A percentile compares a stretch with the other conserved stretches of the same genome.
Evolutionary conservation across 202 grass and related monocot species (phyloP).

Genomic region (Zizania palustris): DNA sequence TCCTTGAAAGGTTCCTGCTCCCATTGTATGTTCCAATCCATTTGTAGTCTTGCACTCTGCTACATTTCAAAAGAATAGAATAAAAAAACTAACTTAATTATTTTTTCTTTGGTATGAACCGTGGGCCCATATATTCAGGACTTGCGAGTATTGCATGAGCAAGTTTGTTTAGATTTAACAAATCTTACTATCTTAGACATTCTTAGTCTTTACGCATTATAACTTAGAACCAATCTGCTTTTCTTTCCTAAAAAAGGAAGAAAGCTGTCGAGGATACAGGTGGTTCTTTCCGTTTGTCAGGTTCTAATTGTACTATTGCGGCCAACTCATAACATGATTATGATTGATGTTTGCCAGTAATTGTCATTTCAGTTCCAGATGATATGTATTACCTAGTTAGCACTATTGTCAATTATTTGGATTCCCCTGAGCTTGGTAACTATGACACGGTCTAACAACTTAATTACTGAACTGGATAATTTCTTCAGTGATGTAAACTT

Average conservation of each 20-base stretch:
- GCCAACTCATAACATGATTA: not conserved
- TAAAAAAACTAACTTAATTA: slow-evolving; percentile 1
- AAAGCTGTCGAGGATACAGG: not conserved
- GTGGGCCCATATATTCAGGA: not conserved
- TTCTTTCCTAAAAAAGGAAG: not conserved
- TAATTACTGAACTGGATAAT: not conserved
- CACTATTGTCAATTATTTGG: not conserved
- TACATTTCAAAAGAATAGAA: slow-evolving; percentile 20
- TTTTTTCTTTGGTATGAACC: not conserved
- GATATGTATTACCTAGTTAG: not conserved
- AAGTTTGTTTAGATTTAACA: not conserved
- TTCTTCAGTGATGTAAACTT: not conserved
- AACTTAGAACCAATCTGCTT: not conserved
- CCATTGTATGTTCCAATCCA: not conserved
- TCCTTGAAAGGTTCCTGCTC: slow-evolving; percentile 31
- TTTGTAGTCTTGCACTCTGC: not conserved
- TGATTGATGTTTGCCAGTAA: not conserved
- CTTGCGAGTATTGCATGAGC: not conserved
- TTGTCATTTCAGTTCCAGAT: slow-evolving; percentile 21
- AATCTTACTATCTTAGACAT: too few species aligned
- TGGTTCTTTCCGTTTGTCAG: not conserved
- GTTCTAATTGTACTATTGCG: slow-evolving; percentile 2
- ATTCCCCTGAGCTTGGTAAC: not conserved
- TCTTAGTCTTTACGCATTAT: not conserved
- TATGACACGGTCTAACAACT: not conserved